Evolutionary conservation across 2,329 filamentous ascomycete species (phyloP), one percentile per base, ranked within the genome.

Genomic region (Penicillium hordei): DNA sequence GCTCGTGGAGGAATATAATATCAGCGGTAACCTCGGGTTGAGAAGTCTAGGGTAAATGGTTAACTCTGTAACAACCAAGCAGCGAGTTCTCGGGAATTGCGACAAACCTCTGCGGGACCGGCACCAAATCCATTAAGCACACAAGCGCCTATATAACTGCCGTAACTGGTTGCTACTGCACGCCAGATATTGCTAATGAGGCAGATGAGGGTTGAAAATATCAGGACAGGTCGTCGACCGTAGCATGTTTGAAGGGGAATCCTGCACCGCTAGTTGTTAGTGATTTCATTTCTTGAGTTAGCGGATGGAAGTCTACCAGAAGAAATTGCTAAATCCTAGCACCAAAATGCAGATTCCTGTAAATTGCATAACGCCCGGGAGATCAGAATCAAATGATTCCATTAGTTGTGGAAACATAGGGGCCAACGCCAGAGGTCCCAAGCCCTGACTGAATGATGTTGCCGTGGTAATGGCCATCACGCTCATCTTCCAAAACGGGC

Each of bases 21-120:
- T 88, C 86, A 3, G 86, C 83, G 65, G 88, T 87, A 52, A 88
- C 80, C 31, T 82, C 80, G 0, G 85, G 85, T 72, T 85, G 83
- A 2, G 84, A 79, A 0, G 83, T 87, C 74, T 75, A 31, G 29
- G 4, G 29, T 31, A 31, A 12, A 31, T 6, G 6, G 36, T 46
- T 39, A 58, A 34, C 13, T 15, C 15, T 34, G 17, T 5, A 34
- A 34, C 15, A 31, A 31, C 33, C 33, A 15, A 34, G 33, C 13
- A 17, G 15, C 33, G 19, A 8, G 43, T 4, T 38, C 17, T 39
- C 5, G 13, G n/a, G 29, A 33, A 10, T 31, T 7, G 33, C 5
- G 13, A 55, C 60, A 50, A 55, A 70, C 72, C 62, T 89, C 85
- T 3, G 82, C 81, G 6, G 86, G 84, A 0, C 84, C 86, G 48